Evolutionary conservation across 441 rosid species (phyloP), one percentile per base, ranked within the genome.

Genomic region (California macrophylla): DNA sequence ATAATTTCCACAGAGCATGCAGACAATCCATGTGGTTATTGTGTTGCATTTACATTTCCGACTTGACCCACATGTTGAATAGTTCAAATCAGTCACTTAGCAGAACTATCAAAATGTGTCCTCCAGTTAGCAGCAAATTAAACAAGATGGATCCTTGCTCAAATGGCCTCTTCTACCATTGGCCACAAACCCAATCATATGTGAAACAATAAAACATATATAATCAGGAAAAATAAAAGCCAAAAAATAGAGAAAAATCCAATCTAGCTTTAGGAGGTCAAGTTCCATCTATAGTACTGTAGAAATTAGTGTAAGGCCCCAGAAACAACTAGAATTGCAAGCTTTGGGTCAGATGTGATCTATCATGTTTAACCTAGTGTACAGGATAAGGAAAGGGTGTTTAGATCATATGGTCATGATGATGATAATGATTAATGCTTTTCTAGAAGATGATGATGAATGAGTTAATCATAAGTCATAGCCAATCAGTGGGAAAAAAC

Each of bases 21-120:
- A 52, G 60, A 52, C 60, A 52, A 52, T 52, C 60, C 60, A 52
- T 54, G 60, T 52, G 60, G 23, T 18, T 52, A 52, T 18, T 52
- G 60, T 52, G 24, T 5, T 16, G 60, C 60, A 52, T 6, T 20
- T 16, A 52, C 8, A 18, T 16, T 52, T 20, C 24, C 9, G 3
- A 18, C 24, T 4, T 52, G 60, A 52, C 60, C 60, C 60, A 52
- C 60, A 52, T 47, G 56, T 47, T 47, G 56, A 15, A 47, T 47
- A n/a, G 56, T 52, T 52, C 60, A 52, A 5, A 52, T 18, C 24
- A 18, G 60, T 18, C 60, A 18, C 52, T 45, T 15, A 15, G 52
- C 60, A 52, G 7, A 16, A 20, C 60, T 18, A 16, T 20, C 60
- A 52, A 10, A 4, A 52, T 18, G 60, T 52, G 60, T 20, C 60